Evolutionary conservation across 805 yeast species (phyloP), one percentile per base, ranked within the genome.

Genomic region (Zygosaccharomyces pseudorouxii): DNA sequence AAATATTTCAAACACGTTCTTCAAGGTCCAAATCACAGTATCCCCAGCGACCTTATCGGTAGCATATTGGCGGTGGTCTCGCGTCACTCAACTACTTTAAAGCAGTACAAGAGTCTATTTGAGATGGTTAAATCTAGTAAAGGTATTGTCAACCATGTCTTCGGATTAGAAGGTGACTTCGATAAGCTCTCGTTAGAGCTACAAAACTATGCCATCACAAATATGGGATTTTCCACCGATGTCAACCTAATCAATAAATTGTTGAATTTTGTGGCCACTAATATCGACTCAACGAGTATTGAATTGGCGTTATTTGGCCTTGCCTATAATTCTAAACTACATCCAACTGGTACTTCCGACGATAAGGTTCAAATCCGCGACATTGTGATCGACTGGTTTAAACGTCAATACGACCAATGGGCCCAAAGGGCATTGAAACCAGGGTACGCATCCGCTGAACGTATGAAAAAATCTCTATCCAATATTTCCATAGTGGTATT

Each of bases 291-390:
- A 7, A 71, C 70, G 25, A 61, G 77, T 57, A 74, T 82, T 38
- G 89, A 82, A 55, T 56, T 77, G 45, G 80, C 78, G 0, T 63
- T 84, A n/a, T 59, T 81, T 31, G 89, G 89, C 45, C 65, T 75
- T 54, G 71, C 67, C 59, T 71, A 68, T 60, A 62, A 66, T 46
- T 60, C 60, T 60, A 57, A 47, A 27, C 28, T 14, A 41, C 39
- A 38, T 8, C 38, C 41, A 29, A 31, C 35, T 3, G 47, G 44
- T 14, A 19, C 9, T 27, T 4, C 29, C 11, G 9, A 29, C 3
- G 22, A 20, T 12, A 27, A 25, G n/a, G 14, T 38, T 7, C 42
- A 41, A 33, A 59, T 55, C 39, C 68, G 67, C 52, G 58, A 67
- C 6, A 54, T 62, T 38, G 54, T 81, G 8, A 81, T 82, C 79